Evolutionary conservation across 805 yeast species (phyloP), one percentile per base, ranked within the genome.

Genomic region (Starmera caribaea): DNA sequence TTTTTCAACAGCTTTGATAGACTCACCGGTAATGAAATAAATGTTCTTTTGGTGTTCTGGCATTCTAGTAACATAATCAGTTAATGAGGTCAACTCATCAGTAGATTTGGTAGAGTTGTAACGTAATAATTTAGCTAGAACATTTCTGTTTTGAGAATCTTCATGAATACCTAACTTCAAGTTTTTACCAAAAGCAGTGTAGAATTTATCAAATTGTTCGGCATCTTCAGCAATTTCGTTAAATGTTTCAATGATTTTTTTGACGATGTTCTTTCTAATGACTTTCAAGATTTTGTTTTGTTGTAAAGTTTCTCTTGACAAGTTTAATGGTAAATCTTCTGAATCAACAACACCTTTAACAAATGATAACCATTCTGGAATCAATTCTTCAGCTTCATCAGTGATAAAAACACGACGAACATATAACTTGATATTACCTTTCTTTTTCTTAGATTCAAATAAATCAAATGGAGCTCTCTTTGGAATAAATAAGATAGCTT

Each of bases 271-370:
- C 90, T 92, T 92, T 78, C 94, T 88, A 66, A 92, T 92, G 50
- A 92, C 98, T 84, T 92, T 92, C 73, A 92, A 79, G 69, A 92
- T 92, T 86, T 92, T 92, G 87, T 92, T 92, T 75, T 92, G 99
- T 75, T 92, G 99, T 65, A 92, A 79, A 84, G 94, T 84, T 75
- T 92, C 99, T 85, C 99, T 90, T 58, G 98, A 92, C 74, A 92
- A 79, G 90, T 92, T 92, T 71, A 92, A 82, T 69, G 99, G 99
- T 69, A 92, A 77, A 72, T 92, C 99, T 76, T 92, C 97, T 56
- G 97, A 87, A 74, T 92, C 99, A 50, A 92, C 99, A 68, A 92
- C 99, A 81, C 99, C 99, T 74, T 76, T 89, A 59, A 92, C 86
- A 69, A 92, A 92, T 41, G 88, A 73, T 65, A 92, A 79, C 98